Base-by-base conservation (phyloP, 2,329 filamentous ascomycete genomes). In the Monosporascus sp. region DNA sequence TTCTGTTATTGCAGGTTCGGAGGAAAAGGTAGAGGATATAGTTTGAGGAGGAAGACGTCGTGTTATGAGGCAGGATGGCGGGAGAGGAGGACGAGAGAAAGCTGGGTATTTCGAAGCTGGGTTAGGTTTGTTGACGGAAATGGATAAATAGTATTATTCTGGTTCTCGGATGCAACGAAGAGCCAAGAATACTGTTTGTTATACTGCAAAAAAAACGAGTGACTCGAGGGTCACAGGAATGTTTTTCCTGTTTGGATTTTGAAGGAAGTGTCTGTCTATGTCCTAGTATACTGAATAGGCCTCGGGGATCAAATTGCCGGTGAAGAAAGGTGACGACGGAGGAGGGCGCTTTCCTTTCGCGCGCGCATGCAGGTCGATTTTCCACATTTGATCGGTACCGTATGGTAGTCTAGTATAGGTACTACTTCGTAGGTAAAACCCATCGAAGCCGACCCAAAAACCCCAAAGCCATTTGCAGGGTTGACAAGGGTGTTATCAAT, bases 161-260 rank as follows among this genome's bases (percentile, higher is more conserved):
- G 51, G 49, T 48, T 52, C 53, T 56, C 49, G 54, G 47, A 47
- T 57, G 7, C 43, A 52, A 38, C 44, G 17, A 50, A 34, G 24
- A 40, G 47, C 36, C 22, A 48, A 60, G 53, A 51, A 31, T 51
- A 58, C 37, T 54, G 43, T 11, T 36, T 34, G 36, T 55, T 40
- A 46, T 51, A 53, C 52, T 55, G 53, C 41, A 55, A 55, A 45
- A 55, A 45, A 58, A 61, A 56, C 54, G 49, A 56, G 48, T 59
- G 60, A 59, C 49, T 57, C 50, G 14, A 38, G 49, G 56, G 52
- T 57, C 56, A 51, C 50, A 60, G 52, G 54, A 45, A 45, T 56
- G 51, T 54, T 41, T 41, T 41, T 41, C 17, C 19, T 41, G 17
- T 41, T 41, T 41, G 6, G 38, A 11, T 1, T 7, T 53, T 34